phyloP scores from a whole-genome alignment of 331 rosid species.

The Quercus tomentella region DNA sequence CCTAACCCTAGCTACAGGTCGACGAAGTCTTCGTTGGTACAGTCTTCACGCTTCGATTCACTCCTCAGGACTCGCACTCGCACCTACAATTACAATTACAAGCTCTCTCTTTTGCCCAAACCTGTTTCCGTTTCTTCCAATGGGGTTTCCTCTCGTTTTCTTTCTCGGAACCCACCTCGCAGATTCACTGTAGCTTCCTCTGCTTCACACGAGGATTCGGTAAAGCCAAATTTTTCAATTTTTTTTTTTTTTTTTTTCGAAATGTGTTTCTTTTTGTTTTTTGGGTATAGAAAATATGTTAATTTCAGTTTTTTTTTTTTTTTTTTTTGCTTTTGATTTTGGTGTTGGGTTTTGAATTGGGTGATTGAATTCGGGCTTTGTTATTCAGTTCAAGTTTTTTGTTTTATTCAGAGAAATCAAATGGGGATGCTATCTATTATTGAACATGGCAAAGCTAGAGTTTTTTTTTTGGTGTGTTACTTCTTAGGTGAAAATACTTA shows the following conservation, averaged over 20 bases:
- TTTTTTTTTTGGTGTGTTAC: background rate
- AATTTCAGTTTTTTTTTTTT: background rate
- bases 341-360: background rate
- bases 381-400: background rate
- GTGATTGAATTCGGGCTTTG: background rate
- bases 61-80: slow-evolving; percentile 26
- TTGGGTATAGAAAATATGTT: no score
- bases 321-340: background rate
- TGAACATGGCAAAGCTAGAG: background rate
- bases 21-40: slow-evolving; percentile 21
- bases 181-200: slow-evolving; percentile 37
- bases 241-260: background rate
- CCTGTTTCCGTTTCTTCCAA: slow-evolving; percentile 21
- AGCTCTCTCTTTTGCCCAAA: slow-evolving; percentile 17
- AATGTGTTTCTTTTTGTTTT: background rate
- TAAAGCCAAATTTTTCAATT: slow-evolving; percentile 18
- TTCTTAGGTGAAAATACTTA: background rate
- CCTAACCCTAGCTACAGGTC: slow-evolving; percentile 37
- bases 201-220: slow-evolving; percentile 66
- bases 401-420: background rate
- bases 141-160: slow-evolving; percentile 17
- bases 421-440: background rate
- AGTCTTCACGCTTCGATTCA: slow-evolving; percentile 37
- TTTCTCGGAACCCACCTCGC: slow-evolving; percentile 26
- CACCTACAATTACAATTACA: background rate